Percentiles rank a stretch among this genome's conserved stretches.
These are phyloP conservation scores for Eurotiales sp. DNA, from an alignment of 2,329 filamentous ascomycete species.

Conservation along the genomic window DNA sequence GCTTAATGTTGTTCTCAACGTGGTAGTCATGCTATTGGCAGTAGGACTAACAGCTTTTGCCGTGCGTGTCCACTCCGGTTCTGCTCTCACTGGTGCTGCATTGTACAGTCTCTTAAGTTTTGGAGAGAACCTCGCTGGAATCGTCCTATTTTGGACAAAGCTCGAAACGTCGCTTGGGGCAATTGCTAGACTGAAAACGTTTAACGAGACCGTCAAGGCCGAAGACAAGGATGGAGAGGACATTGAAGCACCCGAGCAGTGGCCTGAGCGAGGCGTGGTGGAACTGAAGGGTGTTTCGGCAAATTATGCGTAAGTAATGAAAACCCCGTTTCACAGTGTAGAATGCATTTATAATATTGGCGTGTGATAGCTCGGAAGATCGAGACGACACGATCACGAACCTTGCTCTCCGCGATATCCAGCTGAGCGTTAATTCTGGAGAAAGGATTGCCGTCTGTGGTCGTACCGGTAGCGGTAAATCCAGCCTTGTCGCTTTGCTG, in stretches of 20 bases:
- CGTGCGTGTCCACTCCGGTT: constrained; percentile 49
- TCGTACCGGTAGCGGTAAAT: constrained; percentile 35
- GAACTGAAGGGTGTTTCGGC: constrained; percentile 9
- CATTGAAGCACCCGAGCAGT: neutral
- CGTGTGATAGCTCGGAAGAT: neutral
- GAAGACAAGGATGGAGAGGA: constrained; percentile 34
- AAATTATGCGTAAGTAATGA: constrained; percentile 9
- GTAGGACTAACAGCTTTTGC: constrained; percentile 45
- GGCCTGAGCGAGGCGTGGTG: constrained; percentile 7
- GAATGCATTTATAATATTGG: neutral
- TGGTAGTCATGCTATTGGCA: constrained; percentile 49
- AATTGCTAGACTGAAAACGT: constrained; percentile 52
- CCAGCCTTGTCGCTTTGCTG: constrained; percentile 26
- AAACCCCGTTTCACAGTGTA: too few relatives aligned
- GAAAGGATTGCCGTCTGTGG: constrained; percentile 42
- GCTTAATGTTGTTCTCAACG: constrained; percentile 50
- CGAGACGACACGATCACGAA: constrained; percentile 15
- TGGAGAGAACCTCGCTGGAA: constrained; percentile 19
- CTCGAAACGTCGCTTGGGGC: constrained; percentile 58
- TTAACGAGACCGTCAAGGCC: constrained; percentile 41
- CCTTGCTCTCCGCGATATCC: constrained; percentile 44
- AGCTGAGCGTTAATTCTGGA: constrained; percentile 40
- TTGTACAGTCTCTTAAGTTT: constrained; percentile 11
- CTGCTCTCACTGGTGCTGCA: constrained; percentile 45
- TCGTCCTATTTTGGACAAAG: constrained; percentile 53